Conservation (phyloP, 106 monocot genomes). For the Platanthera zijinensis region DNA sequence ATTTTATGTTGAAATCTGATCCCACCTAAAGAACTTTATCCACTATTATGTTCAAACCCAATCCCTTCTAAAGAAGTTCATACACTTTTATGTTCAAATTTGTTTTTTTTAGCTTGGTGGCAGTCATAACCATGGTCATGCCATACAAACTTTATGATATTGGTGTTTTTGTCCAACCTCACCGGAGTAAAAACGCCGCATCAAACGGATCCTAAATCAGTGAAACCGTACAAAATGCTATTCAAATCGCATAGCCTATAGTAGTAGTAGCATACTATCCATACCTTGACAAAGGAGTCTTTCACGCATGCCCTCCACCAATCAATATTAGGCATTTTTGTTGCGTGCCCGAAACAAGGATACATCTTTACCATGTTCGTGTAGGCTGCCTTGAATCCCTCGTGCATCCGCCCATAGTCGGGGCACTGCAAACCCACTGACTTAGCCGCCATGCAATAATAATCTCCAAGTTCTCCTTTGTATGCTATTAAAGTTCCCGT, state of each 20-base stretch:
- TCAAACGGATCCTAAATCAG: not conserved
- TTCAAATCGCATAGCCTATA: not conserved
- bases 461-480: slow-evolving; percentile 97
- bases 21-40: no score
- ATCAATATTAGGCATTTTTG: slow-evolving; percentile 78
- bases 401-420: slow-evolving; percentile 91
- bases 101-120: no score
- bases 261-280: not conserved
- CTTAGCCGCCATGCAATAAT: slow-evolving; percentile 99
- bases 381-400: slow-evolving; percentile 90
- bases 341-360: slow-evolving; percentile 83
- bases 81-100: no score
- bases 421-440: slow-evolving; percentile 81
- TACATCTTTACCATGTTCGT: slow-evolving; percentile 69
- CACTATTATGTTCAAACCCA: no score
- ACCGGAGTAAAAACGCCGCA: no score
- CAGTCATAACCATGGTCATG: no score
- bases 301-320: slow-evolving; percentile 97
- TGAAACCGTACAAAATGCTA: not conserved
- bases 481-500: slow-evolving; percentile 94
- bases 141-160: no score
- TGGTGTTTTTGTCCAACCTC: no score
- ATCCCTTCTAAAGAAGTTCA: no score
- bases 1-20: no score
- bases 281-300: slow-evolving; percentile 82